A percentile compares a stretch with the other conserved stretches of the same genome.
phyloP scores from a whole-genome alignment of 208 protist genomes.

The Acanthamoeba lenticulata region DNA sequence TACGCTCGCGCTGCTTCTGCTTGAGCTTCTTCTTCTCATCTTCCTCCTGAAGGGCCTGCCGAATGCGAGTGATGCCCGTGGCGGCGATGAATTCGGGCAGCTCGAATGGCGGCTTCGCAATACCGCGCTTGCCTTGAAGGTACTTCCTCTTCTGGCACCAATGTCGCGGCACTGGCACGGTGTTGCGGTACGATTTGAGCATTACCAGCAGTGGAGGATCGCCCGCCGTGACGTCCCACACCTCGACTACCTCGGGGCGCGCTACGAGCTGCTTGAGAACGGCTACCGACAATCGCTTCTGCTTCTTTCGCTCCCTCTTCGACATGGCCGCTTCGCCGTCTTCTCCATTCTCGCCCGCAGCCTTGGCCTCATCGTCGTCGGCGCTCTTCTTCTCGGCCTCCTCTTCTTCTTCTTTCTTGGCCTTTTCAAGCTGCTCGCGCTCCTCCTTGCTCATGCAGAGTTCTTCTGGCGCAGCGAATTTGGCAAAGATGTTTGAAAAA shows the following conservation, averaged over 20 bases:
- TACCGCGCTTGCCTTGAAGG: conserved; percentile 93
- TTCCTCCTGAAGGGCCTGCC: conserved; percentile 86
- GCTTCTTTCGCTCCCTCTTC: conserved; percentile 80
- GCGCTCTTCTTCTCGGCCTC: background rate
- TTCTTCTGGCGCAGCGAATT: background rate
- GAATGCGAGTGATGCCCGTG: conserved; percentile 93
- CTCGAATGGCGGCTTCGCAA: conserved; percentile 92
- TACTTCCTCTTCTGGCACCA: conserved; percentile 98
- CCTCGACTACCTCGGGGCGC: conserved; percentile 94
- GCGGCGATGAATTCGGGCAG: conserved; percentile 93
- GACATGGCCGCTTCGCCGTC: conserved; percentile 78
- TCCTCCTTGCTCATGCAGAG: conserved; percentile 23
- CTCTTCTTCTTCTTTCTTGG: conserved; percentile 35
- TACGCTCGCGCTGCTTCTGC: conserved; percentile 84
- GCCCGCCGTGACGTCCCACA: conserved; percentile 93
- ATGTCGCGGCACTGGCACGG: conserved; percentile 97
- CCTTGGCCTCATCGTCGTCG: conserved; percentile 24
- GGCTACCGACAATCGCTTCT: conserved; percentile 86
- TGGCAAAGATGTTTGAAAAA: background rate
- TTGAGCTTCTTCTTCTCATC: conserved; percentile 87
- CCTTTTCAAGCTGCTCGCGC: background rate
- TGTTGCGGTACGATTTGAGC: conserved; percentile 94
- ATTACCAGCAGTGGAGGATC: conserved; percentile 96
- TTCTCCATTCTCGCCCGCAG: conserved; percentile 70
- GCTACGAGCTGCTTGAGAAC: conserved; percentile 91